A percentile compares a stretch with the other conserved stretches of the same genome.
These are phyloP conservation scores for Glarea lozoyensis DNA, from an alignment of 495 filamentous ascomycete genomes.

Conservation along the genomic window DNA sequence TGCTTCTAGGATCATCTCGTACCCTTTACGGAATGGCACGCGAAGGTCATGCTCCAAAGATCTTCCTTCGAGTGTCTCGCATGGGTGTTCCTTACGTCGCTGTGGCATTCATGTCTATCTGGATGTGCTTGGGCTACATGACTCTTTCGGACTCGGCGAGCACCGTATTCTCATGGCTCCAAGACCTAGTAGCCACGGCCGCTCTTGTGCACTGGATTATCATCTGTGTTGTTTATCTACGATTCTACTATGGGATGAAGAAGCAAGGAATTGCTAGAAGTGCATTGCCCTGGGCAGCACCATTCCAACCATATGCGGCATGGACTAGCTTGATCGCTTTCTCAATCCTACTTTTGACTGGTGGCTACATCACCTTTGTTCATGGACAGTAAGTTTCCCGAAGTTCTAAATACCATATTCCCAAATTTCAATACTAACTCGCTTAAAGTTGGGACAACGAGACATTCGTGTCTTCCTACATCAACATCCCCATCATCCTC, in stretches of 20 bases:
- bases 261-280: constrained; percentile 46
- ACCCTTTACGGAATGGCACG: constrained; percentile 61
- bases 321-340: constrained; percentile 52
- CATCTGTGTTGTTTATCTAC: constrained; percentile 44
- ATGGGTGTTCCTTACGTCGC: constrained; percentile 55
- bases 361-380: constrained; percentile 16
- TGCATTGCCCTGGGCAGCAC: constrained; percentile 48
- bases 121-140: constrained; percentile 56
- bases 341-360: constrained; percentile 26
- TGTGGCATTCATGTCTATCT: constrained; percentile 40
- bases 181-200: constrained; percentile 46
- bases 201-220: constrained; percentile 53
- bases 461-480: constrained; percentile 50
- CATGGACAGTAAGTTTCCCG: constrained; percentile 8
- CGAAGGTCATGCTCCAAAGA: constrained; percentile 53
- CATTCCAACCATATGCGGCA: constrained; percentile 52
- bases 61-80: constrained; percentile 45
- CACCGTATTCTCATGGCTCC: constrained; percentile 53
- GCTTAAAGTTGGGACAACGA: constrained; percentile 21
- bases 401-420: too few species aligned
- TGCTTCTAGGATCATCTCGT: constrained; percentile 58
- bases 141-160: constrained; percentile 53
- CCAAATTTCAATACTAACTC: too few species aligned
- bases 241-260: constrained; percentile 46
- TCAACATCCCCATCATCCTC: constrained; percentile 49